Percentiles rank a stretch among this genome's conserved stretches.
Conservation (phyloP, 768 basidiomycete species). For the Mrakia blollopis region DNA sequence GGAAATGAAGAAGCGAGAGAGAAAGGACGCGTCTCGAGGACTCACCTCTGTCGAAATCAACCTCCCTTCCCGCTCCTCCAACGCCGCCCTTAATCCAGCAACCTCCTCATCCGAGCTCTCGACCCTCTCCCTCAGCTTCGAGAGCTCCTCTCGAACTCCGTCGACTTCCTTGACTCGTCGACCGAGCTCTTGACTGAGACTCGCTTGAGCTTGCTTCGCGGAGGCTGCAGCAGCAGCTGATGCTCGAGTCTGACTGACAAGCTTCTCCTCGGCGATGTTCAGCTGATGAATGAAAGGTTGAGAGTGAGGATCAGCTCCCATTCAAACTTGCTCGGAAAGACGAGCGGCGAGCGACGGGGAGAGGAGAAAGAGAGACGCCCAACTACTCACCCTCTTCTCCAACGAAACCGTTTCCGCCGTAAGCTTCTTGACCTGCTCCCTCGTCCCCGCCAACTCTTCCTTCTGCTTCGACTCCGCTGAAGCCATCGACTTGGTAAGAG, state of each 20-base stretch:
- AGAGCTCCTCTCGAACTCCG: background rate
- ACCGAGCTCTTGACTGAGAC: constrained; percentile 4
- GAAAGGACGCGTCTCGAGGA: background rate
- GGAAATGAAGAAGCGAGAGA: background rate
- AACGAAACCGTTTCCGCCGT: background rate
- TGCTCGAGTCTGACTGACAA: constrained; percentile 2
- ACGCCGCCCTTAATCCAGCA: no score
- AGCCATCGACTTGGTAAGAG: background rate
- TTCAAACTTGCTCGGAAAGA: background rate
- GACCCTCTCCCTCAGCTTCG: background rate
- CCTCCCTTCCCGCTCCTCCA: background rate
- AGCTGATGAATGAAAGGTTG: background rate
- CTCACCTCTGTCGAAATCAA: background rate
- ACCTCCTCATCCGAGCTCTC: background rate
- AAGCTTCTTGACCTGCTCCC: constrained; percentile 4
- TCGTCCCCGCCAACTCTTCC: background rate
- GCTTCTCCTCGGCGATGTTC: constrained; percentile 19
- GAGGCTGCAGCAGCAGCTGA: background rate
- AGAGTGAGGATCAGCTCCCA: no score
- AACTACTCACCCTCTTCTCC: constrained; percentile 13
- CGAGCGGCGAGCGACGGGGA: background rate
- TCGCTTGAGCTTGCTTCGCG: constrained; percentile 16
- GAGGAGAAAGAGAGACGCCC: background rate
- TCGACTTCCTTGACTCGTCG: constrained; percentile 3
- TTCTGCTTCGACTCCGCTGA: constrained; percentile 4